These are phyloP conservation scores for Leptographium flavum DNA, from an alignment of 2,329 filamentous ascomycete genomes.

Conservation along the genomic window DNA sequence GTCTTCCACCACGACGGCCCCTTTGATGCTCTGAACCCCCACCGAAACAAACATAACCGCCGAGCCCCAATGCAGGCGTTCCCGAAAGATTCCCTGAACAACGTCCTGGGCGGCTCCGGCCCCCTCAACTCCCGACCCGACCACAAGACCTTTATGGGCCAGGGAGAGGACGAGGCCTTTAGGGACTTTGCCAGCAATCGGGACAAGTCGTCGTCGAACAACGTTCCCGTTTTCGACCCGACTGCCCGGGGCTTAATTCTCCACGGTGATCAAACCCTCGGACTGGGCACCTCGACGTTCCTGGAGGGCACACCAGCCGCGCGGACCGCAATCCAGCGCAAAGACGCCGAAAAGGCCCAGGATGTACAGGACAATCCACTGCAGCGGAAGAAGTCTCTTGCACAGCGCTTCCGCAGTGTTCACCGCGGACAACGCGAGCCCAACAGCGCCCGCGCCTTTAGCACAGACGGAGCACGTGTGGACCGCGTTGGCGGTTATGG, in stretches of 20 bases:
- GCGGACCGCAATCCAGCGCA: slow-evolving; percentile 60
- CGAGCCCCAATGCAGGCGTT: slow-evolving; percentile 94
- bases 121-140: slow-evolving; percentile 72
- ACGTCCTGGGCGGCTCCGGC: slow-evolving; percentile 74
- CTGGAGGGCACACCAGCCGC: slow-evolving; percentile 86
- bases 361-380: slow-evolving; percentile 43
- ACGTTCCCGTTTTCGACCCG: slow-evolving; percentile 48
- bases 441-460: slow-evolving; percentile 25
- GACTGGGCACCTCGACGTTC: slow-evolving; percentile 89
- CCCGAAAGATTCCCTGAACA: slow-evolving; percentile 83
- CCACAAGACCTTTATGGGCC: slow-evolving; percentile 75
- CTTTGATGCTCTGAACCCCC: slow-evolving; percentile 90
- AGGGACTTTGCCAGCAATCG: slow-evolving; percentile 46
- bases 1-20: slow-evolving; percentile 97
- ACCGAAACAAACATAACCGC: slow-evolving; percentile 74
- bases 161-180: slow-evolving; percentile 69
- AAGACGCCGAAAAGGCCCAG: slow-evolving; percentile 54
- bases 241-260: slow-evolving; percentile 53
- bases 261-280: slow-evolving; percentile 71
- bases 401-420: slow-evolving; percentile 78
- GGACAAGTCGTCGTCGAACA: slow-evolving; percentile 20
- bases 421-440: slow-evolving; percentile 53
- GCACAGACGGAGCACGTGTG: slow-evolving; percentile 12
- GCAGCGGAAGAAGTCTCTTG: slow-evolving; percentile 85
- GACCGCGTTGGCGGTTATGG: slow-evolving; percentile 17